Evolutionary conservation across 768 basidiomycete genomes (phyloP).

Genomic region (Trametes coccinea): DNA sequence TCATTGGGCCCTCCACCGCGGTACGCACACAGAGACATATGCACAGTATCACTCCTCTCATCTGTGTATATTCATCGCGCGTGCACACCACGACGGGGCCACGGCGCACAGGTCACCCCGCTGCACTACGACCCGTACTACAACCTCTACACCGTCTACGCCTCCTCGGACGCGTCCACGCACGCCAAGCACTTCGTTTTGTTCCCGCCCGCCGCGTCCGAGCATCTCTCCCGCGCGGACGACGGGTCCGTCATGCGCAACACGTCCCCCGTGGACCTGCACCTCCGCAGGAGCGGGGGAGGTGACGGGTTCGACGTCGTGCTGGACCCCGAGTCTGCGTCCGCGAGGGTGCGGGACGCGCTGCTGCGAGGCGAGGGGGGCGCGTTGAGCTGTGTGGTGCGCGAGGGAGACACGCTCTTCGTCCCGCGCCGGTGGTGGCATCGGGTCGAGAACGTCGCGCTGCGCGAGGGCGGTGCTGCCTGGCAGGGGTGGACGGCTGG

Average conservation of each 20-base stretch:
- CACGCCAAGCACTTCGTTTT: slow-evolving; percentile 28
- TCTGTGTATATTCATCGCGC: background rate
- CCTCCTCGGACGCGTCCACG: slow-evolving; percentile 18
- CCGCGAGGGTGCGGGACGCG: slow-evolving; percentile 6
- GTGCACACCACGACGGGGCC: background rate
- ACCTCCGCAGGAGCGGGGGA: background rate
- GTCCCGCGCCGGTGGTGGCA: slow-evolving; percentile 31
- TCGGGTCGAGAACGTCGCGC: slow-evolving; percentile 28
- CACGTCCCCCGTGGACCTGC: slow-evolving; percentile 19
- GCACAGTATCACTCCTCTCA: no score
- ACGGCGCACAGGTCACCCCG: slow-evolving; percentile 22
- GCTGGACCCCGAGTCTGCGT: slow-evolving; percentile 3
- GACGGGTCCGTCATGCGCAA: slow-evolving; percentile 15
- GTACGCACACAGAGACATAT: slow-evolving; percentile 1
- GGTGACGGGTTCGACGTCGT: background rate
- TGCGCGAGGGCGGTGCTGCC: background rate
- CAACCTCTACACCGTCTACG: slow-evolving; percentile 27
- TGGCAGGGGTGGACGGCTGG: slow-evolving; percentile 27
- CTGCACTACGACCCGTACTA: slow-evolving; percentile 30
- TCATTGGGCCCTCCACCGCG: slow-evolving; percentile 26
- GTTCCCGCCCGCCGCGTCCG: slow-evolving; percentile 22
- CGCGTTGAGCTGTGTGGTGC: slow-evolving; percentile 24
- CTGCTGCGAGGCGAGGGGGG: background rate
- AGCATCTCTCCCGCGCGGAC: slow-evolving; percentile 8
- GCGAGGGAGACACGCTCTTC: slow-evolving; percentile 29